Base-by-base conservation (phyloP, 768 basidiomycete species). In the Russula emetica region DNA sequence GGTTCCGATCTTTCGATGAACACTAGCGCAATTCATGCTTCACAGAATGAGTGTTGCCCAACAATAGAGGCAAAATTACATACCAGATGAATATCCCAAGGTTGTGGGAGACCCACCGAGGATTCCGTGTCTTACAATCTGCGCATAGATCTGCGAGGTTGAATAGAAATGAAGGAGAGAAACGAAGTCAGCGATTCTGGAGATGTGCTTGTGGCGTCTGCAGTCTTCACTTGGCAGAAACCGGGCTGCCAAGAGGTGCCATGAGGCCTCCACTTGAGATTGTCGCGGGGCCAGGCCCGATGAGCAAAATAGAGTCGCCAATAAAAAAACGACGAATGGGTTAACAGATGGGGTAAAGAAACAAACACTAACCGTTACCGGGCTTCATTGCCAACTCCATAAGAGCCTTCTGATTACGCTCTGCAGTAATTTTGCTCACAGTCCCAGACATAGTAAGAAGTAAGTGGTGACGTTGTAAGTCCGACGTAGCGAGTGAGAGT, bases 1-100 rank as follows among this genome's bases (percentile, higher is more conserved):
- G 5, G 92, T 95, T 2, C 95, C 95, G 63, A 98, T 87, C 78
- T 95, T 96, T 58, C 95, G 83, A 77, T 98, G 95, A 56, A 96
- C 85, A 63, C 89, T 88, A 18, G 95, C 95, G 72, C 95, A 98
- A 69, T 83, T 84, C 49, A 93, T 80, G 70, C 94, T 94, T 64
- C 40, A 65, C 59, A 66, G 34, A 63, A 66, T 63, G 38, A 61
- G 66, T 49, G 60, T 38, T 55, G 54, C 36, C 52, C 47, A 47
- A 55, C 20, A 54, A 54, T 16, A 32, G 28, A 36, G 8, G 42
- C 28, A 14, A 52, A 18, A 11, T 72, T 78, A 55, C 71, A 89
- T 71, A 90, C 90, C 92, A 95, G 26, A 94, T 80, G 71, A 94
- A 94, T 64, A 94, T 90, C 20, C 95, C 94, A 4, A 97, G 78